phyloP scores from a whole-genome alignment of 306 rosid species.

The Myrica gale region DNA sequence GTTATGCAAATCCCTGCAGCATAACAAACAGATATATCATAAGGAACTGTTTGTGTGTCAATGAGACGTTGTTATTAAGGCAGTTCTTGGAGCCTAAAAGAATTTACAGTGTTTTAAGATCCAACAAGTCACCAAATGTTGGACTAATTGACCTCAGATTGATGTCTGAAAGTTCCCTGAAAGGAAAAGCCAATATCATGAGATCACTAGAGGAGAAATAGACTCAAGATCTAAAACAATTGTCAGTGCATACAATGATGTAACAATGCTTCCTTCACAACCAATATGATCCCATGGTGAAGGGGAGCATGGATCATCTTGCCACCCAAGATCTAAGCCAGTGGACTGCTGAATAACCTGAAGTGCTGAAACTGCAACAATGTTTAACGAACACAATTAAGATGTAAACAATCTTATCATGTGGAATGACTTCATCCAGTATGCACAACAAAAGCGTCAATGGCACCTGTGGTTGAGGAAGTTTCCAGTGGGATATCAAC shows the following conservation, averaged over 20 bases:
- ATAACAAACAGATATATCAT: slow-evolving; percentile 8
- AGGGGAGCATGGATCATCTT: slow-evolving; percentile 95
- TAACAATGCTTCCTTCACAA: slow-evolving; percentile 80
- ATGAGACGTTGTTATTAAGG: background rate
- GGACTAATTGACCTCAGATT: slow-evolving; percentile 81
- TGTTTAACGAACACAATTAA: slow-evolving; percentile 17
- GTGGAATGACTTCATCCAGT: background rate
- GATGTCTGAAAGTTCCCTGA: slow-evolving; percentile 69
- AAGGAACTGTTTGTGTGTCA: slow-evolving; percentile 6
- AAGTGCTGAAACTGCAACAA: slow-evolving; percentile 82
- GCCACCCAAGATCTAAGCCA: slow-evolving; percentile 85
- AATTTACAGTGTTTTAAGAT: slow-evolving; percentile 79
- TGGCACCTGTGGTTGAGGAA: slow-evolving; percentile 86
- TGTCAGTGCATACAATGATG: slow-evolving; percentile 54
- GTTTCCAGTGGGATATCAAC: slow-evolving; percentile 66
- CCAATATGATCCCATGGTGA: slow-evolving; percentile 64
- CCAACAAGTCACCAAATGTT: slow-evolving; percentile 80
- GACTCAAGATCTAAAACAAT: slow-evolving; percentile 8
- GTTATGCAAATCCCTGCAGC: slow-evolving; percentile 85
- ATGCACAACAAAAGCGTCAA: slow-evolving; percentile 4
- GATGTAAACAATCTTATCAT: slow-evolving; percentile 16
- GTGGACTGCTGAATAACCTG: slow-evolving; percentile 76
- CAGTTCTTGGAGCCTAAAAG: slow-evolving; percentile 7
- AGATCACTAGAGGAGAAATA: slow-evolving; percentile 21
- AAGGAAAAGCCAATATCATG: slow-evolving; percentile 6